phyloP scores from a whole-genome alignment of 345 rosid genomes.

The Brassica cretica region DNA sequence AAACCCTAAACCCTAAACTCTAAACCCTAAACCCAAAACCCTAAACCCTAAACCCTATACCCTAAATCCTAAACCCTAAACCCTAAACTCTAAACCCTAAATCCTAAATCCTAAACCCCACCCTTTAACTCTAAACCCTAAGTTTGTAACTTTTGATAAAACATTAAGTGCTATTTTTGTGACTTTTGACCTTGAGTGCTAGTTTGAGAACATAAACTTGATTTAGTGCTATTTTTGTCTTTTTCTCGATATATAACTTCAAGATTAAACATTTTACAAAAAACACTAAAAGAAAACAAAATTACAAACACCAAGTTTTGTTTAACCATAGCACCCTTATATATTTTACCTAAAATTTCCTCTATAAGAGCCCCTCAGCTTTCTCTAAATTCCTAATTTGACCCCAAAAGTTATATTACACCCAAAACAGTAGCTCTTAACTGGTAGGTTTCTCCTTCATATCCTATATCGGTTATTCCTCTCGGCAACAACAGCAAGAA shows the following conservation, averaged over 20 bases:
- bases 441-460: constrained; percentile 36
- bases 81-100: no score
- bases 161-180: no score
- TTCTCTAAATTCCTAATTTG: constrained; percentile 16
- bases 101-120: no score
- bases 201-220: no score
- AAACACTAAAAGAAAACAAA: not conserved
- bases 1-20: no score
- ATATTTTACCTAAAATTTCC: not conserved
- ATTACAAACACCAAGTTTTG: constrained; percentile 10
- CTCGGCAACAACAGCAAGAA: constrained; percentile 65
- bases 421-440: not conserved
- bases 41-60: no score
- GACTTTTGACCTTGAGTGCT: no score
- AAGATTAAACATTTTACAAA: not conserved
- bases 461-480: constrained; percentile 53
- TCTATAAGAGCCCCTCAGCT: constrained; percentile 13
- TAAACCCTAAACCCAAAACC: no score
- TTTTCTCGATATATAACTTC: not conserved
- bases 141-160: no score
- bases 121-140: no score
- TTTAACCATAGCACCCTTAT: not conserved
- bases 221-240: no score
- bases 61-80: no score
- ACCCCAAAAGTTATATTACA: constrained; percentile 11